Conservation (phyloP, 495 filamentous ascomycete genomes). For the Hyaloscypha variabilis region DNA sequence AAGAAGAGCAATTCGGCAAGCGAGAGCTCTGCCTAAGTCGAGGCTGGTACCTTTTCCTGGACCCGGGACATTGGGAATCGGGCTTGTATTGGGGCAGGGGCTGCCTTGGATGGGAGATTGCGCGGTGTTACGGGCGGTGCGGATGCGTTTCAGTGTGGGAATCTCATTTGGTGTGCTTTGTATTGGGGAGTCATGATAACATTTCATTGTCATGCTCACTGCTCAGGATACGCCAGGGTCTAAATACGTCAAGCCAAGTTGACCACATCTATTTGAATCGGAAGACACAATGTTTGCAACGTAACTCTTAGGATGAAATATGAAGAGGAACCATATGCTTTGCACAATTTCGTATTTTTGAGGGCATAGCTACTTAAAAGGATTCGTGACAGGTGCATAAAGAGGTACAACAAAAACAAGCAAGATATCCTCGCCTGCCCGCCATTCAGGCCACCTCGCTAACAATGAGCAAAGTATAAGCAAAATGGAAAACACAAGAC, state of each 20-base stretch:
- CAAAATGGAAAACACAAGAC: background rate
- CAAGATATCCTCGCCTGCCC: background rate
- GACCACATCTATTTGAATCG: too few relatives aligned
- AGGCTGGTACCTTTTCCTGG: background rate
- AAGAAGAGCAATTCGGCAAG: conserved; percentile 16
- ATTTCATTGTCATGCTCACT: background rate
- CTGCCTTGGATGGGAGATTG: background rate
- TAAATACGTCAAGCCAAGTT: too few relatives aligned
- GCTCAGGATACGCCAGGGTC: background rate
- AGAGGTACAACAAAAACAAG: background rate
- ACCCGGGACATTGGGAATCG: background rate
- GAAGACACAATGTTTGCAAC: too few relatives aligned
- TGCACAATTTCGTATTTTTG: background rate
- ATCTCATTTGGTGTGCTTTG: background rate
- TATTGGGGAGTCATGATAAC: background rate
- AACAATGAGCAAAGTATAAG: background rate
- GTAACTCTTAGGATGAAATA: too few relatives aligned
- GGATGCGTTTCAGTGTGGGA: background rate
- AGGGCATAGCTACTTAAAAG: background rate
- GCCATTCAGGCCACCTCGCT: background rate
- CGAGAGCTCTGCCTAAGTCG: conserved; percentile 25
- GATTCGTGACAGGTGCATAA: background rate
- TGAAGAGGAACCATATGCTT: background rate
- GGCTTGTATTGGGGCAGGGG: background rate
- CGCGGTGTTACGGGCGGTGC: background rate